A percentile compares a stretch with the other conserved stretches of the same genome.
Evolutionary conservation across 768 basidiomycete genomes (phyloP).

Genomic region (Lentinula guzmanii): DNA sequence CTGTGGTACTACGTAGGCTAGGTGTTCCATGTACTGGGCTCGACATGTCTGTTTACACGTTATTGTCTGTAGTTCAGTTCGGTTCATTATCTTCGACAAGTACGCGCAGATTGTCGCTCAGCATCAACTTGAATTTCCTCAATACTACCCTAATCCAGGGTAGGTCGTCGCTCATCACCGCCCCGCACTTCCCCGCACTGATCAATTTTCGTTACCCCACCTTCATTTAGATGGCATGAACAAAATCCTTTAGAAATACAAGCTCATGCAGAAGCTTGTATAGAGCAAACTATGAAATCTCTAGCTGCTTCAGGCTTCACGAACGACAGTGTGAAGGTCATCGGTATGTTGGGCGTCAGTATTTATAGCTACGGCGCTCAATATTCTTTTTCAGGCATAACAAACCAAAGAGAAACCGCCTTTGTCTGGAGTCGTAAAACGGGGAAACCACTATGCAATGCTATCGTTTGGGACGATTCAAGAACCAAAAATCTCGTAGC

Average conservation of each 20-base stretch:
- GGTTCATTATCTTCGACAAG: slow-evolving; percentile 88
- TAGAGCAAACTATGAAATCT: slow-evolving; percentile 61
- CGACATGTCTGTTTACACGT: not conserved
- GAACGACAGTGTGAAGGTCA: slow-evolving; percentile 80
- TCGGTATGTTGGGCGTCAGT: slow-evolving; percentile 53
- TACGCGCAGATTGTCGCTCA: slow-evolving; percentile 83
- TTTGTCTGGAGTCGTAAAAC: slow-evolving; percentile 89
- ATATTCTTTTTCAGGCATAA: slow-evolving; percentile 56
- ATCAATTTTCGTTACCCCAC: not conserved
- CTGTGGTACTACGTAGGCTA: slow-evolving; percentile 87
- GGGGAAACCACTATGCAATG: slow-evolving; percentile 81
- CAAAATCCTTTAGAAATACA: slow-evolving; percentile 86
- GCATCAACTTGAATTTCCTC: slow-evolving; percentile 89
- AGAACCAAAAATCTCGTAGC: slow-evolving; percentile 82
- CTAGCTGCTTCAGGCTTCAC: slow-evolving; percentile 74
- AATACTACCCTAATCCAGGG: slow-evolving; percentile 89
- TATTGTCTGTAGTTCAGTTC: slow-evolving; percentile 56
- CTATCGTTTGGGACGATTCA: slow-evolving; percentile 95
- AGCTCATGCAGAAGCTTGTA: slow-evolving; percentile 65
- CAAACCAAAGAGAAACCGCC: slow-evolving; percentile 95
- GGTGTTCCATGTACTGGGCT: not conserved
- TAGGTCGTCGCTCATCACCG: slow-evolving; percentile 20
- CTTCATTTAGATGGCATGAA: slow-evolving; percentile 76
- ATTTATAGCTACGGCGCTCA: slow-evolving; percentile 11
- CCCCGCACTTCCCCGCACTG: slow-evolving; percentile 2